Evolutionary conservation across 495 filamentous ascomycete species (phyloP).

Genomic region (Tuber calosporum): DNA sequence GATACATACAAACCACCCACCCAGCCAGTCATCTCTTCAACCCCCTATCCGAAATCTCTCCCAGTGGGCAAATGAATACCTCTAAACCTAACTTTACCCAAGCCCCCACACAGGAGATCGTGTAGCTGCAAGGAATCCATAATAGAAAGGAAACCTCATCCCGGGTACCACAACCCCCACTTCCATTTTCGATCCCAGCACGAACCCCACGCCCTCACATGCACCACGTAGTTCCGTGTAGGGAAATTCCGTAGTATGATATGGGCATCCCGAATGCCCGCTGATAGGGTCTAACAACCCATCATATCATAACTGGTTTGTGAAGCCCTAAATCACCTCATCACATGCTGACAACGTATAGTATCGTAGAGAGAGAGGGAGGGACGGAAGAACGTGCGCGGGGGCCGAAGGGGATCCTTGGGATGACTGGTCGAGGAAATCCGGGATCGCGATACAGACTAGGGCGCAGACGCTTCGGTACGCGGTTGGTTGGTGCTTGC

Average conservation of each 20-base stretch:
- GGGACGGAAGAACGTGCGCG: background rate
- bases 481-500: too few relatives aligned
- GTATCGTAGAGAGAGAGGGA: background rate
- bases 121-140: background rate
- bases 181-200: background rate
- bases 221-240: background rate
- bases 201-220: background rate
- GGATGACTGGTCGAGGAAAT: background rate
- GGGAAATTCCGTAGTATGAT: background rate
- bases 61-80: background rate
- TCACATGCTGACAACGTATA: background rate
- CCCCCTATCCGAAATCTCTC: background rate
- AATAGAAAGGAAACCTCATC: background rate
- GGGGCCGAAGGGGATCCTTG: background rate
- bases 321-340: background rate
- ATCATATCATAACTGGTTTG: background rate
- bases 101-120: background rate
- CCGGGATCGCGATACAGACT: background rate
- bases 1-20: background rate
- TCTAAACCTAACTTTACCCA: background rate
- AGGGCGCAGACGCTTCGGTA: background rate
- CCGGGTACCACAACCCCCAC: background rate
- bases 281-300: background rate
- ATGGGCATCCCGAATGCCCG: background rate
- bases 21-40: background rate